Conservation (phyloP, 805 yeast genomes). For the Candida qinlingensis region DNA sequence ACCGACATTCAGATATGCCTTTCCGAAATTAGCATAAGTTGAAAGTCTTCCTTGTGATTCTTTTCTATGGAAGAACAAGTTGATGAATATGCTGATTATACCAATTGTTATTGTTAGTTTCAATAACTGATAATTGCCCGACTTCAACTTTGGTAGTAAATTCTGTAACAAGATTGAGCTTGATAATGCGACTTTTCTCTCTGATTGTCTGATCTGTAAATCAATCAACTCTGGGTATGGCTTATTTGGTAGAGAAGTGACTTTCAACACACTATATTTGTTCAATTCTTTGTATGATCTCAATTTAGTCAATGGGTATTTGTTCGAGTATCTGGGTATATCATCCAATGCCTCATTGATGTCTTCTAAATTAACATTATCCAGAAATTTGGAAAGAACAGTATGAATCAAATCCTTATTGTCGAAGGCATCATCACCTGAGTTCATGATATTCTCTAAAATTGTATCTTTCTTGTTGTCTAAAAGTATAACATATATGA, state of each 20-base stretch:
- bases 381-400: constrained; percentile 26
- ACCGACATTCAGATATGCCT: neutral
- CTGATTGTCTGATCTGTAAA: constrained; percentile 2
- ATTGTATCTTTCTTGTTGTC: constrained; percentile 40
- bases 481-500: constrained; percentile 57
- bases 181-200: neutral
- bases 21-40: neutral
- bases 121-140: constrained; percentile 5
- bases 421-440: constrained; percentile 27
- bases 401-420: constrained; percentile 39
- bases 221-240: neutral
- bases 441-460: constrained; percentile 22
- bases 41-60: neutral
- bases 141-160: neutral
- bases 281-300: constrained; percentile 15
- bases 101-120: constrained; percentile 13
- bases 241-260: constrained; percentile 10
- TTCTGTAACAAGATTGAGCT: no score
- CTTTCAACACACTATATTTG: constrained; percentile 26
- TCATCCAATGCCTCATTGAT: constrained; percentile 26
- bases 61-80: constrained; percentile 3
- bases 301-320: constrained; percentile 2
- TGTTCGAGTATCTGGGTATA: constrained; percentile 6
- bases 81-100: constrained; percentile 9
- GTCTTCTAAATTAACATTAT: constrained; percentile 20